These are phyloP conservation scores for Chaetomium fimeti DNA, from an alignment of 495 filamentous ascomycete species.

Conservation along the genomic window DNA sequence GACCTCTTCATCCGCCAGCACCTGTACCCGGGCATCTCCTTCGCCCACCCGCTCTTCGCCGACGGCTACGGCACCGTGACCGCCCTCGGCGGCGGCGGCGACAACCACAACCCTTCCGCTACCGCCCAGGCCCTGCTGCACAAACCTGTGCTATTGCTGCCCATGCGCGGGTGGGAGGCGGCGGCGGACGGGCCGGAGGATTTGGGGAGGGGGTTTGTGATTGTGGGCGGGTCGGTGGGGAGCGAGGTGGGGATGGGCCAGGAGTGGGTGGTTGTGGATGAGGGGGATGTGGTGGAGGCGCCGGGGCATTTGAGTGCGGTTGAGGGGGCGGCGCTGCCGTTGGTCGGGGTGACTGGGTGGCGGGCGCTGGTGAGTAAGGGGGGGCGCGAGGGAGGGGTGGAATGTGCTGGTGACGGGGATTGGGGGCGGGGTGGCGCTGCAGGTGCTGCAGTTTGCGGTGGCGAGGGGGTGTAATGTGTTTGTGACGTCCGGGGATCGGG, in stretches of 20 bases:
- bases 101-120: constrained; percentile 37
- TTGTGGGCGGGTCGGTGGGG: constrained; percentile 67
- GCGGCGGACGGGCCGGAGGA: constrained; percentile 71
- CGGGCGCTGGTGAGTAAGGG: constrained; percentile 74
- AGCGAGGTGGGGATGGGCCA: constrained; percentile 66
- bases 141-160: constrained; percentile 73
- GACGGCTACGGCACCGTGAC: constrained; percentile 78
- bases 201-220: constrained; percentile 51
- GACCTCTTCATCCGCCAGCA: constrained; percentile 90
- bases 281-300: constrained; percentile 68
- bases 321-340: constrained; percentile 77
- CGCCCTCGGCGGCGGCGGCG: constrained; percentile 52
- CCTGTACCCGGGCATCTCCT: constrained; percentile 80
- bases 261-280: constrained; percentile 66
- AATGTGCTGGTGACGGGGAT: constrained; percentile 76
- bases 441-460: constrained; percentile 67
- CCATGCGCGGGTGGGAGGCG: constrained; percentile 70
- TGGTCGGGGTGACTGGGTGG: constrained; percentile 86
- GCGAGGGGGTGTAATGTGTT: constrained; percentile 63
- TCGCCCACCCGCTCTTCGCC: constrained; percentile 69
- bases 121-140: constrained; percentile 40
- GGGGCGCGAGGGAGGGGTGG: constrained; percentile 54
- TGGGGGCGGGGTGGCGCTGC: constrained; percentile 75
- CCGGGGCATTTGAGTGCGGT: constrained; percentile 66
- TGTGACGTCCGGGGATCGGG: constrained; percentile 63